These are phyloP conservation scores for Discostella stelligera DNA, from an alignment of 352 stramenopile genomes.

Conservation along the genomic window DNA sequence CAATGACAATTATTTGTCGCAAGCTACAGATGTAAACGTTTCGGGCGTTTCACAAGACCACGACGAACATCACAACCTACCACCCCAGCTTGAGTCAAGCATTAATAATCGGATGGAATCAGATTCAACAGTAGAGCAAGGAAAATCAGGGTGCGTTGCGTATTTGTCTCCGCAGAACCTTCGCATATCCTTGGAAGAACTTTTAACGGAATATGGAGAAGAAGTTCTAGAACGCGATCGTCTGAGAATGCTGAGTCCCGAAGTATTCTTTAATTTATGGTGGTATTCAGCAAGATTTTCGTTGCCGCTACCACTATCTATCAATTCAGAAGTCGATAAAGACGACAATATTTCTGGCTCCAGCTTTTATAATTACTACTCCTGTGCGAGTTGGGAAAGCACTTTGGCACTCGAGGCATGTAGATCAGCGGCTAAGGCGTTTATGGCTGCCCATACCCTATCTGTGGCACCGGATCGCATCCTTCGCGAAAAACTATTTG, in stretches of 20 bases:
- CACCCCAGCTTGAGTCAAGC: slow-evolving; percentile 62
- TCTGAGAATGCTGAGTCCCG: slow-evolving; percentile 57
- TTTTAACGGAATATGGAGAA: slow-evolving; percentile 74
- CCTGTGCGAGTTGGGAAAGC: slow-evolving; percentile 77
- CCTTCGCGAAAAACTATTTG: slow-evolving; percentile 56
- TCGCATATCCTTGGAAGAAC: slow-evolving; percentile 61
- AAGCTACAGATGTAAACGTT: slow-evolving; percentile 16
- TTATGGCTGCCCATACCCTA: slow-evolving; percentile 38
- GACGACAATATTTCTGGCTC: slow-evolving; percentile 4
- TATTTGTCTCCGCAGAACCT: slow-evolving; percentile 74
- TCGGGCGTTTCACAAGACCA: slow-evolving; percentile 24
- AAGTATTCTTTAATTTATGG: slow-evolving; percentile 81
- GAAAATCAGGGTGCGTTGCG: slow-evolving; percentile 52
- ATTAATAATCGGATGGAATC: slow-evolving; percentile 23
- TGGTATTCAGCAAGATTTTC: slow-evolving; percentile 81
- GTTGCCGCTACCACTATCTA: slow-evolving; percentile 71
- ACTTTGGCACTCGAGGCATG: slow-evolving; percentile 66
- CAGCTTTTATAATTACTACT: slow-evolving; percentile 49
- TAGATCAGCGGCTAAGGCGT: slow-evolving; percentile 60
- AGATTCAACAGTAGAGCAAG: slow-evolving; percentile 13
- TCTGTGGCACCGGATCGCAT: slow-evolving; percentile 20
- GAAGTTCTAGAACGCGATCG: slow-evolving; percentile 65
- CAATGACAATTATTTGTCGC: no score
- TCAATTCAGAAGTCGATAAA: slow-evolving; percentile 25
- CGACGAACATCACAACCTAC: slow-evolving; percentile 44